A percentile compares a stretch with the other conserved stretches of the same genome.
phyloP scores from a whole-genome alignment of 768 basidiomycete genomes.

The Pleurotus platypus region DNA sequence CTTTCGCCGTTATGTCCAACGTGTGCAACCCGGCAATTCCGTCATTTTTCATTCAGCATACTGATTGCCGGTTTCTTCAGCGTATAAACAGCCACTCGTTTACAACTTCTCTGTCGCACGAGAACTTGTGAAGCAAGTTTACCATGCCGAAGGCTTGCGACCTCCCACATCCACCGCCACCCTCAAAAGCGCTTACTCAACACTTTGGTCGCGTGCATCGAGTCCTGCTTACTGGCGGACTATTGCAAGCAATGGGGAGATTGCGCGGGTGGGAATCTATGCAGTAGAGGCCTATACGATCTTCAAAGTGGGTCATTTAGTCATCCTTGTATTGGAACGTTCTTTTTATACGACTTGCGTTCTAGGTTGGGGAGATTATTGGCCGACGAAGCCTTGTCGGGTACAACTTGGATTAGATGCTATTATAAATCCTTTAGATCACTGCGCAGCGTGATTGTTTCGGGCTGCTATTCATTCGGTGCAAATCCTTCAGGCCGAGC shows the following conservation, averaged over 20 bases:
- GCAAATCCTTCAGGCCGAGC: not conserved
- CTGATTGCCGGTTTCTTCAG: constrained; percentile 23
- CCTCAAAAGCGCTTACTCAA: constrained; percentile 56
- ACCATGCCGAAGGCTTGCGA: constrained; percentile 64
- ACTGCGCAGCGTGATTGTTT: not conserved
- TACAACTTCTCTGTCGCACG: constrained; percentile 79
- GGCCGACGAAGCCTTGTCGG: constrained; percentile 79
- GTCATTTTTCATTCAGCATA: not conserved
- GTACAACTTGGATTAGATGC: constrained; percentile 61
- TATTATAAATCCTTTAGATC: constrained; percentile 7
- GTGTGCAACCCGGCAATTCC: too few relatives aligned
- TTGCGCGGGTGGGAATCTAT: constrained; percentile 66
- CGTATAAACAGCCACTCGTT: constrained; percentile 70
- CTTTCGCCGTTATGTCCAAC: too few relatives aligned
- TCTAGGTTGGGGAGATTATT: constrained; percentile 83
- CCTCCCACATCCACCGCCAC: constrained; percentile 61
- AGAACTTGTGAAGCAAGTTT: constrained; percentile 74
- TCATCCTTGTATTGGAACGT: not conserved
- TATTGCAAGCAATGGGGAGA: constrained; percentile 58
- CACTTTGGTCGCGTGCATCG: constrained; percentile 59
- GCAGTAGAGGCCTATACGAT: constrained; percentile 87
- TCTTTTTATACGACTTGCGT: not conserved
- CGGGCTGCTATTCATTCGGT: not conserved
- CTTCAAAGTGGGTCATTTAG: constrained; percentile 60
- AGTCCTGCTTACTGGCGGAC: constrained; percentile 61